Evolutionary conservation across 495 filamentous ascomycete species (phyloP).

Genomic region (Neurospora tetrasperma): DNA sequence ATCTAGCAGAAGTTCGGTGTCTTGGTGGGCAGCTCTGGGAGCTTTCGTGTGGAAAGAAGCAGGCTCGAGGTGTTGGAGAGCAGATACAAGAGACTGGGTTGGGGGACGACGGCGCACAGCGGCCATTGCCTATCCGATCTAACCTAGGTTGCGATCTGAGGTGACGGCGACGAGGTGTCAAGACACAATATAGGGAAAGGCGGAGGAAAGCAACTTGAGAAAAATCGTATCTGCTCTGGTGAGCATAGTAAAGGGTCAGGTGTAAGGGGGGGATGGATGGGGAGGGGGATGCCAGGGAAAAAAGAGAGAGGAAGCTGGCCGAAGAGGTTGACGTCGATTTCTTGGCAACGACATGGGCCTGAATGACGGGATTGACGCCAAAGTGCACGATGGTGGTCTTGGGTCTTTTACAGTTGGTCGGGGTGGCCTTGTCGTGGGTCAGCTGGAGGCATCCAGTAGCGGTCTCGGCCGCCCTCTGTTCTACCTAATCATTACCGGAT

Average conservation of each 20-base stretch:
- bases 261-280: background rate
- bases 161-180: background rate
- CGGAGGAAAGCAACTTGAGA: background rate
- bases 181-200: background rate
- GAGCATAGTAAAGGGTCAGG: background rate
- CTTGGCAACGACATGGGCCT: background rate
- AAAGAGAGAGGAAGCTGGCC: background rate
- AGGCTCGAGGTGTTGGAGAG: conserved; percentile 1
- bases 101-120: conserved; percentile 8
- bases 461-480: background rate
- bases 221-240: background rate
- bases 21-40: background rate
- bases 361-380: background rate
- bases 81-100: background rate
- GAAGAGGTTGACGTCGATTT: background rate
- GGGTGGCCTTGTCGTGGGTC: background rate
- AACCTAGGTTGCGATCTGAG: background rate
- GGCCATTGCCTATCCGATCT: conserved; percentile 3
- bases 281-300: background rate
- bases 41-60: background rate
- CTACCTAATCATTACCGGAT: background rate
- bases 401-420: background rate
- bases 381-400: background rate
- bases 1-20: conserved; percentile 19
- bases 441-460: background rate